Evolutionary conservation across 2,329 filamentous ascomycete species (phyloP), one percentile per base, ranked within the genome.

Genomic region (Cladosporium sphaerospermum): DNA sequence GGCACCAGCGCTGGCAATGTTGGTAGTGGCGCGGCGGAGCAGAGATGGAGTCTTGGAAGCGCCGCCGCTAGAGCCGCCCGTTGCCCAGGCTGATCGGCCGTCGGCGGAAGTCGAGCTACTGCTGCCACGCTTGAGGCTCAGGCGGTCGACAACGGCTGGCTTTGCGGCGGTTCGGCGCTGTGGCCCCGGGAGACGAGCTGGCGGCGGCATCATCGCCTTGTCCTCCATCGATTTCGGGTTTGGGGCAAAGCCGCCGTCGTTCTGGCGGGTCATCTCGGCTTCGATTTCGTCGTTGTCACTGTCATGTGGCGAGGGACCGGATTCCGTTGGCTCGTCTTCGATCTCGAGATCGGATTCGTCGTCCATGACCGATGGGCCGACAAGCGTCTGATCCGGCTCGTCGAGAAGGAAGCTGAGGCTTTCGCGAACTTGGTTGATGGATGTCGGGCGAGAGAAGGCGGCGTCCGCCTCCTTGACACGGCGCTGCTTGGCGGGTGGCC

Each of bases 371-470:
- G 68, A 61, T 6, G 63, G 59, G 5, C 54, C 63, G 19, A 54
- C 58, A 13, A 54, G 34, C 3, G 1, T 43, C 48, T 23, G 58
- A 45, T 74, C 65, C 14, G 76, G 75, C 37, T 81, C 79, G 48
- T 95, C 90, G 13, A 96, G 83, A 9, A 96, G 78, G 68, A 86
- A 88, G 4, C 88, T 95, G 6, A 96, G 75, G 0, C 88, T 89
- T 67, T 92, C 83, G 53, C 89, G 84, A 57, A 96, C 86, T 64
- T 96, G 89, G 28, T 84, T 82, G 9, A 95, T 74, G 14, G 84
- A 87, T 4, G 85, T 78, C 0, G 90, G 89, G 62, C 84, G 89
- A 69, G 72, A 43, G 71, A 72, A 68, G 4, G 65, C 64, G 14
- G 81, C 73, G 18, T 63, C 59, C 23, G 31, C 32, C 6, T 59